Conservation (phyloP, 768 basidiomycete genomes). For the Russula ochroleuca region DNA sequence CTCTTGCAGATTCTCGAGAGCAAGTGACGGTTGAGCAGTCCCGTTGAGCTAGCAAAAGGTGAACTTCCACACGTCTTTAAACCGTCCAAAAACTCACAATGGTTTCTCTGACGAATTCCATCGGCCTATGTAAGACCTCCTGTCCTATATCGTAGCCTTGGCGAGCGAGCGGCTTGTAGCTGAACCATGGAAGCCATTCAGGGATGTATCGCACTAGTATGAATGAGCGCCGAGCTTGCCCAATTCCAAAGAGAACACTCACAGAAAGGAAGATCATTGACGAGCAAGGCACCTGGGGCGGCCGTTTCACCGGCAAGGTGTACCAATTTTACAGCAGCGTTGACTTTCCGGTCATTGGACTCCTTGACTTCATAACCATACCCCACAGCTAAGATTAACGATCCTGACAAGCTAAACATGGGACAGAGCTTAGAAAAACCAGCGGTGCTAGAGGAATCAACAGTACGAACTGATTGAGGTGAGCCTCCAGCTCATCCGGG, state of each 20-base stretch:
- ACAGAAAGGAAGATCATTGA: slow-evolving; percentile 11
- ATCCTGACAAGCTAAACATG: slow-evolving; percentile 1
- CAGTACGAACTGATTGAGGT: slow-evolving; percentile 7
- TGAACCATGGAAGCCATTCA: slow-evolving; percentile 15
- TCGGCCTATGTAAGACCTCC: slow-evolving; percentile 1
- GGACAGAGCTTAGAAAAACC: too few species aligned
- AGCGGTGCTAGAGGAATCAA: background rate
- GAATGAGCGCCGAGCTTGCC: background rate
- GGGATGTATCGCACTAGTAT: slow-evolving; percentile 9
- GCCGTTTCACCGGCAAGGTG: background rate
- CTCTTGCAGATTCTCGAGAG: slow-evolving; percentile 7
- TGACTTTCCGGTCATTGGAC: background rate
- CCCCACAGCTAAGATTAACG: background rate
- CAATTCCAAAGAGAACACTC: background rate
- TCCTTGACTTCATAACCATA: slow-evolving; percentile 15
- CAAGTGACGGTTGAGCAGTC: slow-evolving; percentile 13
- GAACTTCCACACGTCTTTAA: background rate
- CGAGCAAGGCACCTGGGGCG: background rate
- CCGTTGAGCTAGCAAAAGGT: background rate
- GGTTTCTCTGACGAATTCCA: slow-evolving; percentile 2
- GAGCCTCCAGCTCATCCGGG: slow-evolving; percentile 3
- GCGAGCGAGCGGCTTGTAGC: slow-evolving; percentile 13
- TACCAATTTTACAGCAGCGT: background rate
- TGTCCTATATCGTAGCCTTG: background rate
- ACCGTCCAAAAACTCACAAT: background rate